Evolutionary conservation across 2,329 filamentous ascomycete genomes (phyloP).

Genomic region (Didymella arachidicola): DNA sequence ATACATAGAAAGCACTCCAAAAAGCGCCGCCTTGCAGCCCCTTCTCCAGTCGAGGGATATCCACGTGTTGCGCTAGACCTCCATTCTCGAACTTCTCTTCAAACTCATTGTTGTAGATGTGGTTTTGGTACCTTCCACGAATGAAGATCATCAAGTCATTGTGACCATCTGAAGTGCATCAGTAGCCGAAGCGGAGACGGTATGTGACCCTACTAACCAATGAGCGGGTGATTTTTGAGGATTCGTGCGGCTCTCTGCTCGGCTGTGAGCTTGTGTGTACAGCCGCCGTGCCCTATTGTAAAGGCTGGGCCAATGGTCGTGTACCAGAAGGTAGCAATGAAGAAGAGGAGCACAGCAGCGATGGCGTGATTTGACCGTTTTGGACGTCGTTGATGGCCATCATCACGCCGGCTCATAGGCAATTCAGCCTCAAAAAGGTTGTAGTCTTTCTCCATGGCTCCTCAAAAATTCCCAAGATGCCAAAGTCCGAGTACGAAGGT

Average conservation of each 20-base stretch:
- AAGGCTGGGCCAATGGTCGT: constrained; percentile 12
- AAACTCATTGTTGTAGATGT: constrained; percentile 77
- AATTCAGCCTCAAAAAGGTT: constrained; percentile 4
- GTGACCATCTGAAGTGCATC: constrained; percentile 73
- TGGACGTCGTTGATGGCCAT: constrained; percentile 2
- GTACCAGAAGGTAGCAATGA: constrained; percentile 15
- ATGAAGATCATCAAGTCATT: constrained; percentile 84
- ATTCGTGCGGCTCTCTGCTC: constrained; percentile 48
- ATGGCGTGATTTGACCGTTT: constrained; percentile 15
- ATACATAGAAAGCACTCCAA: constrained; percentile 86
- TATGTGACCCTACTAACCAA: constrained; percentile 42
- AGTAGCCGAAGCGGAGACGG: constrained; percentile 21
- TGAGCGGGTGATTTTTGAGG: constrained; percentile 50
- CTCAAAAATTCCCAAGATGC: neutral
- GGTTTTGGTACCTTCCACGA: constrained; percentile 72
- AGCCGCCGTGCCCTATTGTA: constrained; percentile 8
- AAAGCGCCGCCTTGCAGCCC: constrained; percentile 86
- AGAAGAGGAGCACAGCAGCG: constrained; percentile 21
- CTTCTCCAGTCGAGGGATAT: constrained; percentile 75
- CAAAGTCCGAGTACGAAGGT: neutral
- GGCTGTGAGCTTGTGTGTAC: constrained; percentile 26
- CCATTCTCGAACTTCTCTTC: constrained; percentile 76
- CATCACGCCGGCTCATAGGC: neutral
- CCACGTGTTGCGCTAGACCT: constrained; percentile 73
- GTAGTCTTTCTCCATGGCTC: constrained; percentile 21